A percentile compares a stretch with the other conserved stretches of the same genome.
These are phyloP conservation scores for Yamadazyma philogaea DNA, from an alignment of 805 yeast genomes.

Conservation along the genomic window DNA sequence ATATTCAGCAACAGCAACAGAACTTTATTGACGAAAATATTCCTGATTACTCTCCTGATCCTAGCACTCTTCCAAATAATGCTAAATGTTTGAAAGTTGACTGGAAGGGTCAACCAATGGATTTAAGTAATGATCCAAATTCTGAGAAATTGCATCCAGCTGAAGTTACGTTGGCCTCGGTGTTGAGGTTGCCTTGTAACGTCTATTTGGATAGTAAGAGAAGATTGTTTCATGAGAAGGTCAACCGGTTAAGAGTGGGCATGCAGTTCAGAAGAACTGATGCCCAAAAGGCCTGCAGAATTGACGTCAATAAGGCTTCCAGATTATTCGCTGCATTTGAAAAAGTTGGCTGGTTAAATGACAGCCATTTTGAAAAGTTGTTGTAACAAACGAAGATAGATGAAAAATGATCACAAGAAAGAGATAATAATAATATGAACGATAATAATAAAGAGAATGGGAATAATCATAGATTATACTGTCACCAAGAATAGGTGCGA, in stretches of 20 bases:
- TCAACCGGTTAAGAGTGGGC: conserved; percentile 63
- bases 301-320: conserved; percentile 95
- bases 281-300: conserved; percentile 96
- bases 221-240: conserved; percentile 86
- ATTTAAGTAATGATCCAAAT: conserved; percentile 74
- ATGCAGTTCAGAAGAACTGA: conserved; percentile 92
- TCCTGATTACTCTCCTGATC: conserved; percentile 81
- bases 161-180: conserved; percentile 80
- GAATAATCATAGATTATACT: background rate
- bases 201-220: conserved; percentile 67
- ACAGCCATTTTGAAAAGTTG: conserved; percentile 54
- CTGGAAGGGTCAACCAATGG: conserved; percentile 99
- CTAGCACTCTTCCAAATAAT: conserved; percentile 60
- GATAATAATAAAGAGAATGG: background rate
- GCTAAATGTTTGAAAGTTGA: conserved; percentile 78
- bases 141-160: conserved; percentile 80
- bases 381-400: conserved; percentile 5
- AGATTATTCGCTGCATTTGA: conserved; percentile 88
- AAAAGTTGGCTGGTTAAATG: conserved; percentile 88
- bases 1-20: conserved; percentile 32
- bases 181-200: conserved; percentile 83
- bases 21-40: conserved; percentile 64
- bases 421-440: background rate
- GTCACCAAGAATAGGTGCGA: background rate
- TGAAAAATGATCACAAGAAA: background rate